A percentile compares a stretch with the other conserved stretches of the same genome.
Evolutionary conservation across 2,329 filamentous ascomycete species (phyloP).

Genomic region (Neofusicoccum cordaticola): DNA sequence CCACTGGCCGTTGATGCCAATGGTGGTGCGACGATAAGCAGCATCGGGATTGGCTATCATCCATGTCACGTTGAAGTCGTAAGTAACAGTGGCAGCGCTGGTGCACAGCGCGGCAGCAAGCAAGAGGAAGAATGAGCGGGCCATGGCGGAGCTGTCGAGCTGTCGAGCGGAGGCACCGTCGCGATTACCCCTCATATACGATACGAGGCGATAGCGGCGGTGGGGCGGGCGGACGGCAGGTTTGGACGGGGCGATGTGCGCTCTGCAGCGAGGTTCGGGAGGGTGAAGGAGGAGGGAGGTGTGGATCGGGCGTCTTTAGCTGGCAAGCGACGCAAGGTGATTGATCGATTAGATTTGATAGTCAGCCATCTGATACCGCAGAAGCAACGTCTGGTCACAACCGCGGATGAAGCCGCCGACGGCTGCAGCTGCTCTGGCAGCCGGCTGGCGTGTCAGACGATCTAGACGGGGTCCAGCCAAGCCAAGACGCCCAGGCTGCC

Average conservation of each 20-base stretch:
- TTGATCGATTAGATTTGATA: conserved; percentile 15
- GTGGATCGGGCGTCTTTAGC: neutral
- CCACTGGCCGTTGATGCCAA: conserved; percentile 73
- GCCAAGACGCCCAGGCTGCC: neutral
- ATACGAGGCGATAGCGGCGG: neutral
- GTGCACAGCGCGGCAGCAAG: conserved; percentile 5
- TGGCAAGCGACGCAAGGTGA: neutral
- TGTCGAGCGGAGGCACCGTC: neutral
- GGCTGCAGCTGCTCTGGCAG: neutral
- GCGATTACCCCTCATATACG: conserved; percentile 16
- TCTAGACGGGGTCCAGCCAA: neutral
- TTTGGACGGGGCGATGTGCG: neutral
- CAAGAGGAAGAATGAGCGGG: neutral
- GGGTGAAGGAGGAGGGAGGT: neutral
- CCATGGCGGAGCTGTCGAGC: neutral
- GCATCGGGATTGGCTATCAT: conserved; percentile 56
- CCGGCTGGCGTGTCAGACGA: neutral
- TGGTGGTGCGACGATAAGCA: conserved; percentile 47
- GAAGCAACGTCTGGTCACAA: neutral
- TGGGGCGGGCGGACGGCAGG: neutral
- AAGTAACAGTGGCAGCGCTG: conserved; percentile 39
- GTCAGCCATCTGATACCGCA: neutral
- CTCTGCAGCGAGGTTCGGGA: neutral
- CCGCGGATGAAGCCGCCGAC: neutral
- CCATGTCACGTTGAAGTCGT: conserved; percentile 56